These are phyloP conservation scores for Coriolopsis trogii DNA, from an alignment of 1,284 basidiomycete genomes.

Conservation along the genomic window DNA sequence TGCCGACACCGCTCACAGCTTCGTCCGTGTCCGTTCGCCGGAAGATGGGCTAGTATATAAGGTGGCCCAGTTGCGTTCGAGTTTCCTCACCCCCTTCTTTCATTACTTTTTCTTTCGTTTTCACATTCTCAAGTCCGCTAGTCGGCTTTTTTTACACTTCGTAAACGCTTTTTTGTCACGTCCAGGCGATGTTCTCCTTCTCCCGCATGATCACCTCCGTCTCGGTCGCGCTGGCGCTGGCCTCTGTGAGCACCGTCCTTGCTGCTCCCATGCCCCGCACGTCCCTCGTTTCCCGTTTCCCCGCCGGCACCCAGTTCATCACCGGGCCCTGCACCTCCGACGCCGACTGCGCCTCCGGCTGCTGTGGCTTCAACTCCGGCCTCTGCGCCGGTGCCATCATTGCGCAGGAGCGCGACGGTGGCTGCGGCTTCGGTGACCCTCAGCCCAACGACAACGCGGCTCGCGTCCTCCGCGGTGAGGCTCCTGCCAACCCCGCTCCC, in stretches of 20 bases:
- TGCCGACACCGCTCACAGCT: too few species aligned
- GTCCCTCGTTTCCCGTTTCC: constrained; percentile 10
- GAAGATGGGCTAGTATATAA: not conserved
- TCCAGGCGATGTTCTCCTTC: constrained; percentile 22
- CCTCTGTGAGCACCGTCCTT: constrained; percentile 18
- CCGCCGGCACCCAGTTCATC: constrained; percentile 13
- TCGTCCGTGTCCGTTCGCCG: not conserved
- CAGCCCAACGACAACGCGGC: constrained; percentile 15
- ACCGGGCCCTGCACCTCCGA: constrained; percentile 12
- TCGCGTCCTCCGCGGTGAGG: constrained; percentile 6
- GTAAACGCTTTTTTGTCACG: constrained; percentile 5
- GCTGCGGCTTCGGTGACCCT: constrained; percentile 15
- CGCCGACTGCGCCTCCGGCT: constrained; percentile 14
- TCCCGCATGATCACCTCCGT: constrained; percentile 21
- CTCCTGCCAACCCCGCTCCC: too few species aligned
- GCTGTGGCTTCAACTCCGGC: constrained; percentile 17
- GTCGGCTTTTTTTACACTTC: constrained; percentile 16
- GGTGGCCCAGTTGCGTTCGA: not conserved
- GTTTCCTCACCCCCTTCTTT: constrained; percentile 13
- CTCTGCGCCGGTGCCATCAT: constrained; percentile 17
- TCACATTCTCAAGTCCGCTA: constrained; percentile 21
- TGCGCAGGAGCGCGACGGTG: constrained; percentile 16
- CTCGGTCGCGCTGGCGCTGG: constrained; percentile 21
- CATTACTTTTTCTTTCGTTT: constrained; percentile 16
- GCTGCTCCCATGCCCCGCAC: constrained; percentile 13